Base-by-base conservation (phyloP, 495 filamentous ascomycete genomes). In the Apodospora peruviana region DNA sequence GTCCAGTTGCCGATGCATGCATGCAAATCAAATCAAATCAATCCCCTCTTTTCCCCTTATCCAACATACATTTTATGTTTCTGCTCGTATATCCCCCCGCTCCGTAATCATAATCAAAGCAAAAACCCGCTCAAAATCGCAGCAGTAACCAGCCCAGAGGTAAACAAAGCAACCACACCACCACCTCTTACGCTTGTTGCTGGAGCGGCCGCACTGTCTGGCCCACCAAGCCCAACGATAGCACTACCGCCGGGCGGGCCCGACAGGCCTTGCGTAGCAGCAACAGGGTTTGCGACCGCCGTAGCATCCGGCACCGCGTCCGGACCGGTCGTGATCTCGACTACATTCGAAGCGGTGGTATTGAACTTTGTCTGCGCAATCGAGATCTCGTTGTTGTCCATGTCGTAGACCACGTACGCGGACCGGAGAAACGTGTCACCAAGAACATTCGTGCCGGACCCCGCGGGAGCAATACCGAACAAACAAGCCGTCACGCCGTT, bases 381-480 rank as follows among this genome's bases (percentile, higher is more conserved):
- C 10, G 84, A 86, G 48, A 98, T 91, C 67, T 90, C 77, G 66
- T 96, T 89, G 61, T 91, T 95, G 12, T 74, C 77, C 14, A 96
- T 70, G 57, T 96, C 91, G 59, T 90, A 96, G 0, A 98, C 91
- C 22, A 96, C 82, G 58, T 96, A 98, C 0, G 91, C 90, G 27
- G 83, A 87, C 47, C 93, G 80, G 14, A 98, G 74, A 71, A 96
- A 98, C 0, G 91, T 96, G 62, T 98, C 91, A 11, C 91, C 91
- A 25, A 98, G 69, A 4, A 95, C 84, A 32, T 77, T 71, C 3
- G 80, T 83, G 38, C 78, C 79, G n/a, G 68, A 53, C 10, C 78
- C 80, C 4, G 87, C 80, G 11, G 87, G 84, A 7, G 77, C 75
- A 62, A 96, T 85, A 40, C 90, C 89, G 55, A 91, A 90, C 20